Evolutionary conservation across 768 basidiomycete species (phyloP).

Genomic region (Serendipita sp.): DNA sequence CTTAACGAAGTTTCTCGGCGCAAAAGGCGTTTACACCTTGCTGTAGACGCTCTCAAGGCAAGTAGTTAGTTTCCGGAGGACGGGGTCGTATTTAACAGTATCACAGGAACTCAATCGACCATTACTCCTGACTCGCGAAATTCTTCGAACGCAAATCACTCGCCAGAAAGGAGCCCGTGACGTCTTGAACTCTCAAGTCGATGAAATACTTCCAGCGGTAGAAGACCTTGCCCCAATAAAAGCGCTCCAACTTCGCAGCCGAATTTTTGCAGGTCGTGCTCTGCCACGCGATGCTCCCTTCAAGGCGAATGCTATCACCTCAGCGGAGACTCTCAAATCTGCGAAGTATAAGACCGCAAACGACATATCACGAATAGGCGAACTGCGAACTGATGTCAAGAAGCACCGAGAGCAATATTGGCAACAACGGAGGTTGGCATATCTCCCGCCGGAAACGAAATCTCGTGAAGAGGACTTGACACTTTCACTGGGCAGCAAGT

Average conservation of each 20-base stretch:
- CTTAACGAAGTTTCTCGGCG: neutral
- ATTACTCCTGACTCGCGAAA: neutral
- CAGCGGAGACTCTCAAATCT: neutral
- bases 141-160: neutral
- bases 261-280: neutral
- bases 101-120: neutral
- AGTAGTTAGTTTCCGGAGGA: neutral
- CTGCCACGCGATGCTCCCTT: neutral
- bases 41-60: neutral
- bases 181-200: neutral
- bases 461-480: neutral
- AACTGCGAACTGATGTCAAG: neutral
- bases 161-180: neutral
- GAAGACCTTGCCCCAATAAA: neutral
- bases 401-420: neutral
- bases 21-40: neutral
- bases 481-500: neutral
- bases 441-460: slow-evolving; percentile 2
- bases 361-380: neutral
- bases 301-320: neutral
- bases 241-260: neutral
- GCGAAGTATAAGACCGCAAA: neutral
- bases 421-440: slow-evolving; percentile 1
- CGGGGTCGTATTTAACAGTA: neutral
- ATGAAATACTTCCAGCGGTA: neutral